Conservation (phyloP, 73 alveolate genomes). For the Stentor coeruleus region DNA sequence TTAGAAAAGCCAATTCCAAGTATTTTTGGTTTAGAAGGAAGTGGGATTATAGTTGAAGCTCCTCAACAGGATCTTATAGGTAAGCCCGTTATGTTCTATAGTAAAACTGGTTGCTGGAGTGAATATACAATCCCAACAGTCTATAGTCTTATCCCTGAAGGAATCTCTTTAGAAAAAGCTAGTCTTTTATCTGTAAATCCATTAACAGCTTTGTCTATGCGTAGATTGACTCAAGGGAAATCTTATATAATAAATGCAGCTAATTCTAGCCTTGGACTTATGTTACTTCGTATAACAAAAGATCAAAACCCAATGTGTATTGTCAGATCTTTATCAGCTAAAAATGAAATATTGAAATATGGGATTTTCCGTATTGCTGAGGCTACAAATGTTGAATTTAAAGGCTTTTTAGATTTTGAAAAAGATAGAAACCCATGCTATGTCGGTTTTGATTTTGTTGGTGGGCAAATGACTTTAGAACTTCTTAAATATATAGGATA, state of each 20-base stretch:
- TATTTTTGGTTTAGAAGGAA: neutral
- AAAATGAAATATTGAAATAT: neutral
- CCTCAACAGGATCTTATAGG: neutral
- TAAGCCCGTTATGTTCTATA: neutral
- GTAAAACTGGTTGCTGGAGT: neutral
- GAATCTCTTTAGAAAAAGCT: neutral
- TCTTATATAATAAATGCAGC: neutral
- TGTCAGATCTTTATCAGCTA: neutral
- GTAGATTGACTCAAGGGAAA: neutral
- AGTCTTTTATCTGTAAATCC: neutral
- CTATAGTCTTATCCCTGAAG: neutral
- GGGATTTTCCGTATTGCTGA: neutral
- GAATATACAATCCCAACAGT: neutral
- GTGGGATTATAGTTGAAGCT: neutral
- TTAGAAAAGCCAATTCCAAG: neutral
- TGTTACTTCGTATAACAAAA: neutral
- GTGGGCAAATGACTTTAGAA: neutral
- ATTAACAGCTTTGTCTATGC: neutral
- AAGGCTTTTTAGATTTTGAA: neutral
- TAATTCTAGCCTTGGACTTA: neutral
- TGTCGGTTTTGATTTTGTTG: neutral
- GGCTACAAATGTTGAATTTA: neutral
- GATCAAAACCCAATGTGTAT: neutral
- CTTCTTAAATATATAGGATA: neutral
- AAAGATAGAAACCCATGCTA: neutral